Evolutionary conservation across 306 rosid species (phyloP), one percentile per base, ranked within the genome.

Genomic region (Cucurbita argyrosperma): DNA sequence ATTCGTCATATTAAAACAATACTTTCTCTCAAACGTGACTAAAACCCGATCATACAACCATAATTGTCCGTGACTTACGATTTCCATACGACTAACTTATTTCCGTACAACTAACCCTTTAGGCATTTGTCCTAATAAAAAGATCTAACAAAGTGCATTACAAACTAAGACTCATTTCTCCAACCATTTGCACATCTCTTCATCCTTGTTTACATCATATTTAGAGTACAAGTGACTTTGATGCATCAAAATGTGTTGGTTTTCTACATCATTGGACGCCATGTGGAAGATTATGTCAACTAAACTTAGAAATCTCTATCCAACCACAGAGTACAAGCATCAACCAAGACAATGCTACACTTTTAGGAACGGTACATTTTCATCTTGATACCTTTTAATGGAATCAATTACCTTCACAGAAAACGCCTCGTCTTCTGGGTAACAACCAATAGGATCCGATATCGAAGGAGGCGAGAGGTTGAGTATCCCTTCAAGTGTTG

Each of bases 401-500:
- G 85, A 76, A 46, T 93, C 81, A 76, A 90, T 85, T 60, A 82
- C 85, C 74, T 85, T 76, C 51, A 82, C 74, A 42, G 92, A 14
- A 74, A 86, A 86, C 14, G 88, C 38, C 66, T 87, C 89, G 5
- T 93, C 96, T 74, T 90, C 98, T 0, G 92, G 97, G 81, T 93
- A 93, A 78, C 76, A 75, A 39, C 79, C 92, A 56, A 90, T 57
- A 47, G 94, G 92, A 79, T 93, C 98, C 10, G 80, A 50, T 45
- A 93, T 72, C 18, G 83, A 84, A 76, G 88, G 85, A 71, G 35
- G 18, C 52, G 87, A 83, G 12, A 89, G 89, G 79, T 87, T 82
- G 76, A 93, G 92, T 76, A 90, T 83, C 62, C 98, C 98, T 72
- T 93, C 98, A 71, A 93, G 96, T 50, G 89, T 85, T 42, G 97